Percentiles rank a stretch among this genome's conserved stretches.
Conservation (phyloP, 2,329 filamentous ascomycete species). For the Talaromyces sp. region DNA sequence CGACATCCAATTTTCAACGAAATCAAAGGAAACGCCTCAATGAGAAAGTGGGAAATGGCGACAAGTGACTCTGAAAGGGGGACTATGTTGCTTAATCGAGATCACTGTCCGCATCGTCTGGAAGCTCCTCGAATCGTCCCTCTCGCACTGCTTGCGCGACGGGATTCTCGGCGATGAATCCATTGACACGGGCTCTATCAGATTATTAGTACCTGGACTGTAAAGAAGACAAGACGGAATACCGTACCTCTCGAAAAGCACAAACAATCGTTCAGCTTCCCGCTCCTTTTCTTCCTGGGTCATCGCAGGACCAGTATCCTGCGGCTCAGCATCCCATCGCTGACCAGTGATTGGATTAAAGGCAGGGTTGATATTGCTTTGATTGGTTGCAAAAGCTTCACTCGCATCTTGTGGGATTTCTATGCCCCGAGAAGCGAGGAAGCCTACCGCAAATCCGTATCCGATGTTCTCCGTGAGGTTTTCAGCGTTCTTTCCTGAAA, state of each 20-base stretch:
- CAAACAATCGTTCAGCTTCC: conserved; percentile 85
- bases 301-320: conserved; percentile 67
- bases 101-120: conserved; percentile 51
- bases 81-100: conserved; percentile 21
- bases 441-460: conserved; percentile 90
- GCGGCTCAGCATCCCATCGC: conserved; percentile 66
- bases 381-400: conserved; percentile 50
- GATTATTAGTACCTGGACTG: background rate
- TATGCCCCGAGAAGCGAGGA: conserved; percentile 80
- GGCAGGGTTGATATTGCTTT: conserved; percentile 26
- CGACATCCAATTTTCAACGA: background rate
- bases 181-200: conserved; percentile 65
- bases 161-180: conserved; percentile 73
- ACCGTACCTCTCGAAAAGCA: conserved; percentile 77
- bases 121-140: conserved; percentile 69
- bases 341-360: conserved; percentile 90
- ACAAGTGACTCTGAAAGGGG: background rate
- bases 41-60: background rate
- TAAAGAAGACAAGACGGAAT: background rate
- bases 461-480: conserved; percentile 88
- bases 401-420: conserved; percentile 67
- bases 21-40: background rate
- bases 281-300: conserved; percentile 86
- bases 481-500: conserved; percentile 76
- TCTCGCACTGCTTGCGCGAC: conserved; percentile 67